Evolutionary conservation across 192 early-diverging fungal genomes (phyloP).

Genomic region (Geranomyces variabilis): DNA sequence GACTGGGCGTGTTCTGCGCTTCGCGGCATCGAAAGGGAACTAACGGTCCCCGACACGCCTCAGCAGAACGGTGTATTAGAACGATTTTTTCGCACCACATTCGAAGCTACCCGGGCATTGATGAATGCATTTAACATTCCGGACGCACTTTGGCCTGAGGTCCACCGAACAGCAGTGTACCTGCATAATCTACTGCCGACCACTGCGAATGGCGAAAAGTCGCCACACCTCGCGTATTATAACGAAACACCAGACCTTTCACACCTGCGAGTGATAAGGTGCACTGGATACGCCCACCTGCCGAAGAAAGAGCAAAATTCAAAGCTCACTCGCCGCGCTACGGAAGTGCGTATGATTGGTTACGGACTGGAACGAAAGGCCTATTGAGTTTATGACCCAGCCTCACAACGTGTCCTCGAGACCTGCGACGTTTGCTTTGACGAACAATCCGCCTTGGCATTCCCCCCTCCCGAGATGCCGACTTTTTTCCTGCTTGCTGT

Average conservation of each 20-base stretch:
- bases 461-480: too few relatives aligned
- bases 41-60: slow-evolving; percentile 12
- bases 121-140: background rate
- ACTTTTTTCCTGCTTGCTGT: too few relatives aligned
- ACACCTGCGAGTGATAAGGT: slow-evolving; percentile 18
- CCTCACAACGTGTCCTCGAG: background rate
- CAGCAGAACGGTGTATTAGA: slow-evolving; percentile 27
- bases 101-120: slow-evolving; percentile 3
- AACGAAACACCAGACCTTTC: background rate
- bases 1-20: too few relatives aligned
- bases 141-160: background rate
- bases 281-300: background rate
- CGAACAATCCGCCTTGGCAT: background rate
- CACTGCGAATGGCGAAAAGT: background rate
- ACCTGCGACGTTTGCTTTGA: background rate
- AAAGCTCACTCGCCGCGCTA: background rate
- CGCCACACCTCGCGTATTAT: background rate
- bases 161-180: background rate
- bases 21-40: slow-evolving; percentile 5
- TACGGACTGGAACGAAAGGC: background rate
- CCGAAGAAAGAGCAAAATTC: background rate
- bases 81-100: background rate
- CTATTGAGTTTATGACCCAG: background rate
- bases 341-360: background rate
- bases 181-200: background rate